Conservation (phyloP, 1,284 basidiomycete species). For the Phylloboletellus chloephorus region DNA sequence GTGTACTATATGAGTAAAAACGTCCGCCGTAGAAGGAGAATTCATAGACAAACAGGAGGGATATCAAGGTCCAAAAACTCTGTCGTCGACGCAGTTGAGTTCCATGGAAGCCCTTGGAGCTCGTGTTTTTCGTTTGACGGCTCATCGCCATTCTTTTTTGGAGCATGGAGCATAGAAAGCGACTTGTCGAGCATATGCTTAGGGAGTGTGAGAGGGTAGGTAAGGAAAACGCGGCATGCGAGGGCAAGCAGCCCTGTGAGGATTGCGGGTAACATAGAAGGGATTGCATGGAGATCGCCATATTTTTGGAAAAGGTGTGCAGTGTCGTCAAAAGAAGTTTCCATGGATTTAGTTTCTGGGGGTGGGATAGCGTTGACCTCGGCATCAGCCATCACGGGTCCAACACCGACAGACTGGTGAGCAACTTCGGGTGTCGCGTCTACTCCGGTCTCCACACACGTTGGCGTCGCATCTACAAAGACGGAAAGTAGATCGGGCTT, state of each 20-base stretch:
- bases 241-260: conserved; percentile 39
- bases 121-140: conserved; percentile 30
- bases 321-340: conserved; percentile 27
- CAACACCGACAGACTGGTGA: conserved; percentile 39
- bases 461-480: conserved; percentile 42
- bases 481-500: conserved; percentile 39
- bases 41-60: conserved; percentile 49
- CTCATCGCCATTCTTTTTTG: conserved; percentile 30
- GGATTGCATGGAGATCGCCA: conserved; percentile 24
- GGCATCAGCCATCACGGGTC: conserved; percentile 25
- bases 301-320: conserved; percentile 23
- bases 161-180: conserved; percentile 30
- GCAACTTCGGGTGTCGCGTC: conserved; percentile 33
- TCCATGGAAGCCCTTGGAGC: conserved; percentile 22
- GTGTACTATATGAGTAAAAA: conserved; percentile 43
- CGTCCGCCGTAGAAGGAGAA: conserved; percentile 32
- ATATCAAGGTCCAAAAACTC: conserved; percentile 32
- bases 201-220: conserved; percentile 43
- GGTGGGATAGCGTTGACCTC: conserved; percentile 30
- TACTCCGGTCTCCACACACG: conserved; percentile 27
- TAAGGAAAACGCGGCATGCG: conserved; percentile 41
- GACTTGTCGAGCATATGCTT: conserved; percentile 35
- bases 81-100: conserved; percentile 21
- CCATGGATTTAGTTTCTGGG: conserved; percentile 22
- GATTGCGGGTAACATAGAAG: conserved; percentile 38